Base-by-base conservation (phyloP, 1,139 yeast genomes). In the Zygoascus hellenicus region DNA sequence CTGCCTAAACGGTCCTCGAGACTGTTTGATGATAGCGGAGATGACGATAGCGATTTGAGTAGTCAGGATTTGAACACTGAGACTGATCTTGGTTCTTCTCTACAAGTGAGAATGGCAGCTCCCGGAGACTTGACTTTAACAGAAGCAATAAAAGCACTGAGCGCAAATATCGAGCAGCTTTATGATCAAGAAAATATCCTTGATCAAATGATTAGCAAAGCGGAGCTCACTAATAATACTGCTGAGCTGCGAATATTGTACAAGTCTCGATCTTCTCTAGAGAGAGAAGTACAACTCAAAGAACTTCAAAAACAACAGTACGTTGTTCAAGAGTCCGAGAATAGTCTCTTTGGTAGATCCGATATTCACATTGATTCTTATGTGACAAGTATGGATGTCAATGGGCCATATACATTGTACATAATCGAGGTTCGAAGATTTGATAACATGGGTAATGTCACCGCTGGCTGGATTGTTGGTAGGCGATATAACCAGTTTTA, bases 391-490 rank as follows among this genome's bases (percentile, higher is more conserved):
- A 62, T 64, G 2, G 74, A 74, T 43, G 80, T 77, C 38, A 68
- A 70, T 35, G 83, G 84, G 0, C 85, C 79, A 43, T 83, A 77
- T 52, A 77, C 80, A 2, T 68, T 84, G 47, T 90, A 89, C 63
- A 75, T 88, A 37, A 82, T 90, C 38, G 90, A 83, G 58, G 88
- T 89, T 4, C 82, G 81, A 50, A 81, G 81, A 52, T 63, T 72
- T 35, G 68, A 69, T 29, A 64, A 70, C 10, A 59, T 74, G 2
- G 71, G 72, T 14, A 69, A 68, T 5, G 74, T 76, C 6, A 71
- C 78, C 7, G 88, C 92, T 0, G 88, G 90, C 0, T 90, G 97
- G 97, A 80, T 87, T 44, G 87, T 89, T 30, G 94, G 96, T 0
- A 70, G 97, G 56, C 70, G 97, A 48, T 90, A 81, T 60, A 85